phyloP scores from a whole-genome alignment of 2,329 filamentous ascomycete species.

The Davidsoniella eucalypti region DNA sequence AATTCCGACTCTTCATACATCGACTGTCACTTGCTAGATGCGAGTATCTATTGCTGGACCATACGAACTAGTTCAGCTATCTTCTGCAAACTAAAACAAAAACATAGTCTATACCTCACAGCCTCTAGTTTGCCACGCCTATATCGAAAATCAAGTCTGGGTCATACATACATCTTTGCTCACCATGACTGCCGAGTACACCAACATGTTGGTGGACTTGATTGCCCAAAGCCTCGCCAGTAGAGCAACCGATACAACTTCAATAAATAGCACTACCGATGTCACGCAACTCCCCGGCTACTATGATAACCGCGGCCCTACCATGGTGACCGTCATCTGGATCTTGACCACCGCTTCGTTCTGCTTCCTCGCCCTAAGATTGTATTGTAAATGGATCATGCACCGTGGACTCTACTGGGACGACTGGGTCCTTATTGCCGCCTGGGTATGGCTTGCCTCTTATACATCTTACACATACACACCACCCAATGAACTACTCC shows the following conservation, averaged over 20 bases:
- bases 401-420: slow-evolving; percentile 23
- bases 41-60: too few relatives aligned
- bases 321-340: slow-evolving; percentile 7
- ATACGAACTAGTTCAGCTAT: too few relatives aligned
- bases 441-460: slow-evolving; percentile 15
- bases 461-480: neutral
- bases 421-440: slow-evolving; percentile 21
- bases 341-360: slow-evolving; percentile 6
- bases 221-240: too few relatives aligned
- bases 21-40: too few relatives aligned
- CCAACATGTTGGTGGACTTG: too few relatives aligned
- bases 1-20: too few relatives aligned
- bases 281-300: neutral
- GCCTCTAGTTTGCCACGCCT: too few relatives aligned
- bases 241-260: neutral
- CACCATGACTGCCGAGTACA: too few relatives aligned
- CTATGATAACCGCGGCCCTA: slow-evolving; percentile 10
- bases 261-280: neutral
- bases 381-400: slow-evolving; percentile 23
- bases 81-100: too few relatives aligned
- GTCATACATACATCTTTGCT: too few relatives aligned
- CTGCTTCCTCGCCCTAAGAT: slow-evolving; percentile 17
- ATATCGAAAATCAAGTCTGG: too few relatives aligned
- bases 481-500: neutral
- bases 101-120: too few relatives aligned